Evolutionary conservation across 495 filamentous ascomycete genomes (phyloP).

Genomic region (Glonium stellatum): DNA sequence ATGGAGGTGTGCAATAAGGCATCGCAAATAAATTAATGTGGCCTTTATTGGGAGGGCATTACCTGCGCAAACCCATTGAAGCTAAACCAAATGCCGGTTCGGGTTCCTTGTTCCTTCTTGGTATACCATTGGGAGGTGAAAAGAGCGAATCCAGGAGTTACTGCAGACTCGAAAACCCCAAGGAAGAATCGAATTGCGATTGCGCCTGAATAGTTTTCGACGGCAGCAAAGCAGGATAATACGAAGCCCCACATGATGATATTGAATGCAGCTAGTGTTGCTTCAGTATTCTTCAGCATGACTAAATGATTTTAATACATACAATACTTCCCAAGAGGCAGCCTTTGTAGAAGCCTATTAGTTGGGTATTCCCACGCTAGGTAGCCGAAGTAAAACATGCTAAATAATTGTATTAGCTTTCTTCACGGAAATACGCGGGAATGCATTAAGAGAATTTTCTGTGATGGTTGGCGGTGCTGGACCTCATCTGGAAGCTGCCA

Average conservation of each 20-base stretch:
- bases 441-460: too few species aligned
- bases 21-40: background rate
- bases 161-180: constrained; percentile 45
- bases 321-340: constrained; percentile 53
- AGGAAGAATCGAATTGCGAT: constrained; percentile 45
- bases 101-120: constrained; percentile 43
- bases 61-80: constrained; percentile 46
- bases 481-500: too few species aligned
- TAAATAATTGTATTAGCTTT: too few species aligned
- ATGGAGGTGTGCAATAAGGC: background rate
- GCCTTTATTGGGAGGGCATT: constrained; percentile 15
- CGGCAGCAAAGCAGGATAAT: constrained; percentile 39
- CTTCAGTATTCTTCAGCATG: constrained; percentile 19
- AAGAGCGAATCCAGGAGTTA: constrained; percentile 44
- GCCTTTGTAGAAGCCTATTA: constrained; percentile 51
- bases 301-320: background rate
- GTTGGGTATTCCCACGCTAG: constrained; percentile 50
- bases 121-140: constrained; percentile 48
- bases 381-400: constrained; percentile 38
- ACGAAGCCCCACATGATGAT: constrained; percentile 43
- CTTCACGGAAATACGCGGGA: too few species aligned
- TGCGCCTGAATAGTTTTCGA: constrained; percentile 37
- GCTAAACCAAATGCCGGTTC: constrained; percentile 45
- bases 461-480: too few species aligned
- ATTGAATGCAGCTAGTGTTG: constrained; percentile 28